Percentiles rank a stretch among this genome's conserved stretches.
phyloP scores from a whole-genome alignment of 2,329 filamentous ascomycete genomes.

The Podosphaera xanthii region DNA sequence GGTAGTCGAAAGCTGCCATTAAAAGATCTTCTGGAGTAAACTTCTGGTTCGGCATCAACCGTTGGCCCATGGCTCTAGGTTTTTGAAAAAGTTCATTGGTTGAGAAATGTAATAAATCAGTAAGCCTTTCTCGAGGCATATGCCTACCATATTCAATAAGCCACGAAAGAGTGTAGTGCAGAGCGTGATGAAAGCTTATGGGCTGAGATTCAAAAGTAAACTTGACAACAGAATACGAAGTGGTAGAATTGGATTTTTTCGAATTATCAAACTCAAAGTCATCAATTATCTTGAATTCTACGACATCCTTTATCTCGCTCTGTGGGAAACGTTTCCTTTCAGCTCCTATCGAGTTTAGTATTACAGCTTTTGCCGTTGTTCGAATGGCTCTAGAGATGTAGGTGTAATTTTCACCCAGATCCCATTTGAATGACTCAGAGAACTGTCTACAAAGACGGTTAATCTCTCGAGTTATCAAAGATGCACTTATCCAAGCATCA shows the following conservation, averaged over 20 bases:
- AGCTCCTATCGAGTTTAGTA: conserved; percentile 71
- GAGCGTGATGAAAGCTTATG: conserved; percentile 91
- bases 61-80: conserved; percentile 35
- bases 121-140: conserved; percentile 44
- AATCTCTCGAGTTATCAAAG: conserved; percentile 81
- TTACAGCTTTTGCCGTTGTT: conserved; percentile 59
- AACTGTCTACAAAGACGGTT: conserved; percentile 80
- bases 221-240: conserved; percentile 46
- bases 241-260: conserved; percentile 10
- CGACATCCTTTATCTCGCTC: conserved; percentile 68
- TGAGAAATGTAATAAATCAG: conserved; percentile 47
- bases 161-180: conserved; percentile 95
- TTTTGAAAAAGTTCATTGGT: conserved; percentile 44
- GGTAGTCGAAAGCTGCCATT: conserved; percentile 77
- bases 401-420: conserved; percentile 36
- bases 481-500: conserved; percentile 93
- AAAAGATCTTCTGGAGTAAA: conserved; percentile 54
- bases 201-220: conserved; percentile 74
- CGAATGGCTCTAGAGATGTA: conserved; percentile 50
- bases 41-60: conserved; percentile 29
- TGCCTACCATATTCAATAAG: conserved; percentile 70
- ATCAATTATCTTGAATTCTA: conserved; percentile 54
- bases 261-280: conserved; percentile 57
- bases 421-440: conserved; percentile 60
- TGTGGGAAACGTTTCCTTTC: conserved; percentile 69